Percentiles rank a stretch among this genome's conserved stretches.
phyloP scores from a whole-genome alignment of 2,329 filamentous ascomycete species.

The Drechslerella dactyloides region DNA sequence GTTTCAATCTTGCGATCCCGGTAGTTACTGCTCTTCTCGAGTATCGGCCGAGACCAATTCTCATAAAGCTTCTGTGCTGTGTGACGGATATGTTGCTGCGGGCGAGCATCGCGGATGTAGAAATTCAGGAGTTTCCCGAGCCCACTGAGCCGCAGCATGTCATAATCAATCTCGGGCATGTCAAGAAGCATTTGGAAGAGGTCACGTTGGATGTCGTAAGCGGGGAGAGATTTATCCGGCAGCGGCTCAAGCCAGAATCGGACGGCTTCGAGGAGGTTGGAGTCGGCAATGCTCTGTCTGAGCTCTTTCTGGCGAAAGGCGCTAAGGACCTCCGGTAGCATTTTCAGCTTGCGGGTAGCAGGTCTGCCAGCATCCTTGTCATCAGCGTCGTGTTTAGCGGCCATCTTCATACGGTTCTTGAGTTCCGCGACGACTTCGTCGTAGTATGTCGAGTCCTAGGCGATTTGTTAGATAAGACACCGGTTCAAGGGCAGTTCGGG shows the following conservation, averaged over 20 bases:
- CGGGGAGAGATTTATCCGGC: constrained; percentile 82
- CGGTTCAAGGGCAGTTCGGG: constrained; percentile 56
- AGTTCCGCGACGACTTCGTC: constrained; percentile 89
- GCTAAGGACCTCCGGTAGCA: constrained; percentile 86
- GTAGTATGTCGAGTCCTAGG: constrained; percentile 65
- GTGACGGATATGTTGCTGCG: constrained; percentile 81
- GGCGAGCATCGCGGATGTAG: constrained; percentile 93
- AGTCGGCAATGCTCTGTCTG: constrained; percentile 73
- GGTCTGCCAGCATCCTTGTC: constrained; percentile 80
- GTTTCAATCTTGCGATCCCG: constrained; percentile 75
- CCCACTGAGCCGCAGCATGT: constrained; percentile 84
- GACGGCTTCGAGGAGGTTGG: constrained; percentile 90
- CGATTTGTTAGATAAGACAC: constrained; percentile 48
- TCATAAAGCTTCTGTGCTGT: constrained; percentile 77
- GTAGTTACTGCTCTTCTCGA: constrained; percentile 93
- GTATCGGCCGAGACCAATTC: constrained; percentile 93
- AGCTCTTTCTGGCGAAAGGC: constrained; percentile 90
- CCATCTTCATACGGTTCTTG: constrained; percentile 86
- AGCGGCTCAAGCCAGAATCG: constrained; percentile 97
- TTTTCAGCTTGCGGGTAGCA: constrained; percentile 89
- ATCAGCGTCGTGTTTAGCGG: constrained; percentile 83
- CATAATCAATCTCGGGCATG: constrained; percentile 86
- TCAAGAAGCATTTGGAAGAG: constrained; percentile 77
- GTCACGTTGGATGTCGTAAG: constrained; percentile 96
- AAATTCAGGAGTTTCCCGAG: constrained; percentile 97